These are phyloP conservation scores for Schoenoplectus triqueter DNA, from an alignment of 202 grass and related monocot species.

Conservation along the genomic window DNA sequence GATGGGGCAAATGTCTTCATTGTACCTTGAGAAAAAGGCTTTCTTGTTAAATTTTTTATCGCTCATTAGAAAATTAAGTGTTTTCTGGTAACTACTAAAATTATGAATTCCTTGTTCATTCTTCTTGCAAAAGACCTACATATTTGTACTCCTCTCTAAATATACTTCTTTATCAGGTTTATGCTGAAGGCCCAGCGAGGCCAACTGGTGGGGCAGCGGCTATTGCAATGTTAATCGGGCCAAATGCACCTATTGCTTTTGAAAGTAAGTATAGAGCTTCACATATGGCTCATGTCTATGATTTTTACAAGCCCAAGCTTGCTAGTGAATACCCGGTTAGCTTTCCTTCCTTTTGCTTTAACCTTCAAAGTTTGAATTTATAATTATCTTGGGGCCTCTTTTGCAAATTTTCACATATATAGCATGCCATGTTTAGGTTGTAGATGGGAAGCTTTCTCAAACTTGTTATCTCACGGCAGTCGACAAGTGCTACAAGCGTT, in stretches of 20 bases:
- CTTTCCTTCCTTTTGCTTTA: constrained; percentile 20
- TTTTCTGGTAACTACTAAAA: background rate
- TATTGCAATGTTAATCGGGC: constrained; percentile 97
- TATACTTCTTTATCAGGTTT: constrained; percentile 57
- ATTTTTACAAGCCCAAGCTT: constrained; percentile 99
- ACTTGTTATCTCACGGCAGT: constrained; percentile 96
- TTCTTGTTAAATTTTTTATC: background rate
- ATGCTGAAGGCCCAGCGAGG: constrained; percentile 88
- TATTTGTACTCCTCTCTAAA: too few species aligned
- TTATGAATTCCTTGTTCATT: background rate
- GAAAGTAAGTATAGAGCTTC: constrained; percentile 92
- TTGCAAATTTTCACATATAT: constrained; percentile 16
- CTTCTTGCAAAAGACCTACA: too few species aligned
- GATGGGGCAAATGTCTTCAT: background rate
- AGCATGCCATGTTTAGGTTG: constrained; percentile 51
- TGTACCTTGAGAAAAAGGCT: too few species aligned
- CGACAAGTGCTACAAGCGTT: constrained; percentile 79
- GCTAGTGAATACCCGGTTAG: constrained; percentile 96
- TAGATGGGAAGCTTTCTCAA: constrained; percentile 93
- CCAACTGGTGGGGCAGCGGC: constrained; percentile 93
- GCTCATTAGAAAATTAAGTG: background rate
- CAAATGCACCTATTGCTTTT: constrained; percentile 87
- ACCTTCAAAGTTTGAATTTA: constrained; percentile 25
- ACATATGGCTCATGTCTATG: constrained; percentile 93
- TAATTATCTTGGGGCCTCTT: constrained; percentile 37